Evolutionary conservation across 495 filamentous ascomycete species (phyloP).

Genomic region (Tuber indicum): DNA sequence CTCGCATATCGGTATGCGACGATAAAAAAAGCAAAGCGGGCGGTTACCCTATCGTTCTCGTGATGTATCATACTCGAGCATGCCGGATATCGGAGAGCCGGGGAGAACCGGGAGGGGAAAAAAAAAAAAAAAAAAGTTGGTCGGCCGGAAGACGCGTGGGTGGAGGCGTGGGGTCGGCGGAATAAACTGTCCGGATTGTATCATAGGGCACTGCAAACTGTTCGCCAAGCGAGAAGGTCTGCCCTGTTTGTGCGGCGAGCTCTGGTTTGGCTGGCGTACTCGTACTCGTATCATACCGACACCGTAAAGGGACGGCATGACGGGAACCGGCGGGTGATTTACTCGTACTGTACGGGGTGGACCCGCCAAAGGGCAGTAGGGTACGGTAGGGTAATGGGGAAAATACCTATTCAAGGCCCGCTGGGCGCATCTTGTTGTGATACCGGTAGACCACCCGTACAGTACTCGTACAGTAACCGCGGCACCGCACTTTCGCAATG

Average conservation of each 20-base stretch:
- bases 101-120: neutral
- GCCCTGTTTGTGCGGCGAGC: neutral
- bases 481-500: no score
- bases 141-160: neutral
- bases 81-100: neutral
- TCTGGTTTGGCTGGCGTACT: neutral
- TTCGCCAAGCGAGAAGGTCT: neutral
- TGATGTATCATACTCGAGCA: neutral
- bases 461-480: no score
- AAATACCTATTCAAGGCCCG: no score
- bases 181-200: neutral
- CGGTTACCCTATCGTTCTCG: neutral
- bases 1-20: neutral
- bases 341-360: no score
- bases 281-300: no score
- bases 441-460: no score
- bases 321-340: no score
- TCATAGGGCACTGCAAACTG: neutral
- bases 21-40: neutral
- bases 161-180: neutral
- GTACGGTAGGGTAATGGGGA: no score
- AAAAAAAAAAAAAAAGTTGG: neutral
- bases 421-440: no score
- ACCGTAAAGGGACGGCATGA: no score
- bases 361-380: no score